phyloP scores from a whole-genome alignment of 495 filamentous ascomycete genomes.

The Lasiosphaeria miniovina region DNA sequence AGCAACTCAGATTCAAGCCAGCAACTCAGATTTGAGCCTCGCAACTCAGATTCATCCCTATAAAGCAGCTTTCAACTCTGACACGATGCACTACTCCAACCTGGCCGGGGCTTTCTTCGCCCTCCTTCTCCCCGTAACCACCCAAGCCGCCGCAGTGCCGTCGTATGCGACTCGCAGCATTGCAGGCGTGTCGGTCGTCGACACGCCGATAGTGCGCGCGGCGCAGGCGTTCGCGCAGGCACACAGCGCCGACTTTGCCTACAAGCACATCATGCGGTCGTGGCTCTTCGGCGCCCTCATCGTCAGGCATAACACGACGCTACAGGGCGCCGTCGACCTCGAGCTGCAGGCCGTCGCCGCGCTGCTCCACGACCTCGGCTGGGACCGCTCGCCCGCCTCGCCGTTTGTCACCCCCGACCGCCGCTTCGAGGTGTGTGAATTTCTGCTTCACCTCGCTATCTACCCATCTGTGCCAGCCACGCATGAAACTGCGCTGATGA shows the following conservation, averaged over 20 bases:
- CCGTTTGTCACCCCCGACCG: constrained; percentile 40
- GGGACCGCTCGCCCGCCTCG: constrained; percentile 32
- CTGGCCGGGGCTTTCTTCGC: too few species aligned
- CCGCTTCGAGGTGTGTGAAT: constrained; percentile 38
- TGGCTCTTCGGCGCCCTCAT: constrained; percentile 45
- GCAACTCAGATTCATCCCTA: too few species aligned
- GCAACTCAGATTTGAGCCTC: too few species aligned
- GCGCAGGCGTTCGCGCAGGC: constrained; percentile 40
- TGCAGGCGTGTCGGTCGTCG: constrained; percentile 24
- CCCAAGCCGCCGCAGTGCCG: too few species aligned
- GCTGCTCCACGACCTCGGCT: constrained; percentile 56
- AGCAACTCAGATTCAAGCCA: too few species aligned
- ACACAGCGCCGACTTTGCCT: constrained; percentile 32
- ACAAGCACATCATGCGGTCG: constrained; percentile 50
- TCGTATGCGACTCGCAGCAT: constrained; percentile 8
- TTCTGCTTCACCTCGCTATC: too few species aligned
- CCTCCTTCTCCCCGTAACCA: too few species aligned
- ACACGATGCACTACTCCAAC: too few species aligned
- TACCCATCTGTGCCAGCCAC: too few species aligned
- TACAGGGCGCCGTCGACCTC: constrained; percentile 33
- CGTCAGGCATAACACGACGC: constrained; percentile 33
- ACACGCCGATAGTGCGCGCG: constrained; percentile 23
- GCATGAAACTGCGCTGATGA: too few species aligned
- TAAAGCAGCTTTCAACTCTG: too few species aligned
- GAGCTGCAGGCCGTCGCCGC: constrained; percentile 50